Evolutionary conservation across 257 asterid genomes (phyloP).

Genomic region (Capsicum pubescens): DNA sequence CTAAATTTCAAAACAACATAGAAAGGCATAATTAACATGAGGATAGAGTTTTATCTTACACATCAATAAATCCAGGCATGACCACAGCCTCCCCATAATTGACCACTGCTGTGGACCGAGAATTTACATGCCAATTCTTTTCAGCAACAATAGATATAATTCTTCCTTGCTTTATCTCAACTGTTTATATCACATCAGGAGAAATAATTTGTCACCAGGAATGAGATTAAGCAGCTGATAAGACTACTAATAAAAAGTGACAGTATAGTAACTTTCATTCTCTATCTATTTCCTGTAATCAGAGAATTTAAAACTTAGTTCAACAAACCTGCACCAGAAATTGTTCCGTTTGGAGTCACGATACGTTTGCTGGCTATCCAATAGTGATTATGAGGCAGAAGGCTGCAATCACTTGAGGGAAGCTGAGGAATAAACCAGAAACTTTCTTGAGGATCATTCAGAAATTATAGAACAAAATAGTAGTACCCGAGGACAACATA

Average conservation of each 20-base stretch:
- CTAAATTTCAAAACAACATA: not conserved
- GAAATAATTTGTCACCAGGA: slow-evolving; percentile 27
- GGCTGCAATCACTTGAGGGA: slow-evolving; percentile 71
- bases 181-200: slow-evolving; percentile 51
- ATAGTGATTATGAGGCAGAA: slow-evolving; percentile 64
- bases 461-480: slow-evolving; percentile 14
- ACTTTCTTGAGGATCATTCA: slow-evolving; percentile 29
- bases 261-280: not conserved
- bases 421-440: slow-evolving; percentile 44
- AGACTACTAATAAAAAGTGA: not conserved
- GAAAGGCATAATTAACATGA: not conserved
- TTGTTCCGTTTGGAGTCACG: slow-evolving; percentile 67
- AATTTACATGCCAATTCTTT: slow-evolving; percentile 61
- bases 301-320: slow-evolving; percentile 4
- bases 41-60: slow-evolving; percentile 56
- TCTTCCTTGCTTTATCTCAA: slow-evolving; percentile 77
- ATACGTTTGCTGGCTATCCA: slow-evolving; percentile 91
- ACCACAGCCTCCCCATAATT: slow-evolving; percentile 83
- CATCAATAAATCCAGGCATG: slow-evolving; percentile 94
- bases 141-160: slow-evolving; percentile 70
- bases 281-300: not conserved
- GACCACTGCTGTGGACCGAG: slow-evolving; percentile 52
- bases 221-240: not conserved
- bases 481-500: slow-evolving; percentile 1
- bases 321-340: slow-evolving; percentile 87